Conservation (phyloP, 1,139 yeast species). For the Saccharomyces hybrid region DNA sequence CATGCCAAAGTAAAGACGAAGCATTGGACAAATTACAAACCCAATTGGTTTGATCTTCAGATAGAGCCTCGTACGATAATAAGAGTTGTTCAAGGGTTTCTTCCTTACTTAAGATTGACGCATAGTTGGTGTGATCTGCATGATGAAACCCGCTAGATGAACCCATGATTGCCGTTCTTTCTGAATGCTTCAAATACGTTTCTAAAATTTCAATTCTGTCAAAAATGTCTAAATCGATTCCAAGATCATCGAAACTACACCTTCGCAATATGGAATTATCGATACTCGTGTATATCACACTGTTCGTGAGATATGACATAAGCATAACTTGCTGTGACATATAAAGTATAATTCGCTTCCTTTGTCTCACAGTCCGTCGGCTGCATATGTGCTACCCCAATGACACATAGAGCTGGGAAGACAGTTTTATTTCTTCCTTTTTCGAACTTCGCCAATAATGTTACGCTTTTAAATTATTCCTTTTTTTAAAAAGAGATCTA, state of each 20-base stretch:
- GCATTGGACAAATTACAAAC: constrained; percentile 83
- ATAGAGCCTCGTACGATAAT: constrained; percentile 58
- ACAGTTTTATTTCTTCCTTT: background rate
- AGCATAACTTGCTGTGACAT: background rate
- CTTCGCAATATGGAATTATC: background rate
- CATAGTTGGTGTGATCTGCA: constrained; percentile 58
- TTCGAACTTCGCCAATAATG: background rate
- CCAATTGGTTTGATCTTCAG: constrained; percentile 66
- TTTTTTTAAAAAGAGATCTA: background rate
- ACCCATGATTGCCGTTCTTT: background rate
- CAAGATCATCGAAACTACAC: background rate
- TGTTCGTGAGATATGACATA: background rate
- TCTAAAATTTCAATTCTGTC: background rate
- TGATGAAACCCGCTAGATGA: constrained; percentile 36
- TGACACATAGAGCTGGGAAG: background rate
- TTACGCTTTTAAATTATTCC: background rate
- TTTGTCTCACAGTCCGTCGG: background rate
- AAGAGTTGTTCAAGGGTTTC: constrained; percentile 44
- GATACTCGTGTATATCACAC: background rate
- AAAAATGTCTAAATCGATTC: background rate
- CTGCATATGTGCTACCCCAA: background rate
- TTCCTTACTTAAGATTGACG: constrained; percentile 42
- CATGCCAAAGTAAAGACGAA: constrained; percentile 81
- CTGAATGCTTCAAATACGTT: background rate
- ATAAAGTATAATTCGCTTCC: background rate